Percentiles rank a stretch among this genome's conserved stretches.
phyloP scores from a whole-genome alignment of 495 filamentous ascomycete genomes.

The Penicillium soppii region DNA sequence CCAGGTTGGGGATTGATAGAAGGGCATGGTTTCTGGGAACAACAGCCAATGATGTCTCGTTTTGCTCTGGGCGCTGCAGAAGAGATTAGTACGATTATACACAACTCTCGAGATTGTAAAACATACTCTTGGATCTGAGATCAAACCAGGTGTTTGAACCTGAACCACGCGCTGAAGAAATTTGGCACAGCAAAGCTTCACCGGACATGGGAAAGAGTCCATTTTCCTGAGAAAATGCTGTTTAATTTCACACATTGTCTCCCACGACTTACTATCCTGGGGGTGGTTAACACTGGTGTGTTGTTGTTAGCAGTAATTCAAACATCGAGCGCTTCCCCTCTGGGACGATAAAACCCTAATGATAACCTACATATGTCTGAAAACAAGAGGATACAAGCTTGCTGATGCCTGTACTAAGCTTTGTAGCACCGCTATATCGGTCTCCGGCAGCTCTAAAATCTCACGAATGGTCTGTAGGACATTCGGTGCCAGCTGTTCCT shows the following conservation, averaged over 20 bases:
- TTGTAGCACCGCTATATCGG: conserved; percentile 73
- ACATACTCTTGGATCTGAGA: conserved; percentile 82
- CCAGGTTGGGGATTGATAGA: conserved; percentile 73
- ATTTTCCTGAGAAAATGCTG: conserved; percentile 81
- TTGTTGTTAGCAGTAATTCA: conserved; percentile 35
- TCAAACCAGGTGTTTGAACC: conserved; percentile 80
- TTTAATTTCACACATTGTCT: conserved; percentile 86
- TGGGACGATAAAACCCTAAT: neutral
- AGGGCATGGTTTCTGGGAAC: conserved; percentile 80
- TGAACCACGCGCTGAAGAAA: conserved; percentile 92
- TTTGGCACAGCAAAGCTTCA: conserved; percentile 93
- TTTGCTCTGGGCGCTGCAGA: conserved; percentile 70
- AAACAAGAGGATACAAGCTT: conserved; percentile 85
- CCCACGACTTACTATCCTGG: conserved; percentile 77
- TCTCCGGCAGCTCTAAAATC: conserved; percentile 68
- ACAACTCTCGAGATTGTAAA: neutral
- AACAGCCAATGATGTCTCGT: conserved; percentile 82
- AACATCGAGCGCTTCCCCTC: too few relatives aligned
- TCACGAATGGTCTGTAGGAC: conserved; percentile 74
- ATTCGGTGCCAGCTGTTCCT: conserved; percentile 68
- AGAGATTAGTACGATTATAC: conserved; percentile 25
- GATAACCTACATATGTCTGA: conserved; percentile 86
- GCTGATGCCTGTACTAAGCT: conserved; percentile 80
- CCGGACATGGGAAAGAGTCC: conserved; percentile 74
- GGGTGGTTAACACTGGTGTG: conserved; percentile 76